phyloP scores from a whole-genome alignment of 306 rosid genomes.

The Cyamopsis tetragonoloba region DNA sequence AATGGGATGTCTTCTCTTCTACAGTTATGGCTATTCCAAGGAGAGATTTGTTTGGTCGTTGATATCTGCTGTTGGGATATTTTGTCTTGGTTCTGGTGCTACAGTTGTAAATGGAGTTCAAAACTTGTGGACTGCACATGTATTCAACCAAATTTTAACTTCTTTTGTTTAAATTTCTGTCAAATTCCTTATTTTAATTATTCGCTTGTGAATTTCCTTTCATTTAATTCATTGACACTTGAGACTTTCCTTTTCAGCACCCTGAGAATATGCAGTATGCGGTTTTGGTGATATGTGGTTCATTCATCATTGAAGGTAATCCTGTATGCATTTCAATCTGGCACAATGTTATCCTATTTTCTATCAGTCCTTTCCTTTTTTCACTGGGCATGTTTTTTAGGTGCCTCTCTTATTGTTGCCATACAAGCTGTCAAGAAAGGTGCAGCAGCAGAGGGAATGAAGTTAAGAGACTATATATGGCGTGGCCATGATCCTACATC shows the following conservation, averaged over 20 bases:
- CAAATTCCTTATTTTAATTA: not conserved
- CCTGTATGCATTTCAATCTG: conserved; percentile 17
- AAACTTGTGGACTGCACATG: conserved; percentile 93
- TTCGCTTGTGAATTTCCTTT: conserved; percentile 2
- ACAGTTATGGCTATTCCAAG: conserved; percentile 96
- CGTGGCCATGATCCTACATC: conserved; percentile 99
- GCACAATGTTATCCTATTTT: conserved; percentile 1
- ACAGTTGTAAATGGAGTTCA: conserved; percentile 92
- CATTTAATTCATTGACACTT: conserved; percentile 19
- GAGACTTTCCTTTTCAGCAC: conserved; percentile 56
- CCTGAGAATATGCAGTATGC: conserved; percentile 79
- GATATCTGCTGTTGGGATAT: conserved; percentile 97
- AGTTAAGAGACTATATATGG: conserved; percentile 82
- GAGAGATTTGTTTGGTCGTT: conserved; percentile 99
- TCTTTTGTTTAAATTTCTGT: not conserved
- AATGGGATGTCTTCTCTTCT: conserved; percentile 26
- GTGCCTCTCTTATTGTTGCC: conserved; percentile 97
- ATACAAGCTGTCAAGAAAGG: conserved; percentile 98
- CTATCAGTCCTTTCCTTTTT: not conserved
- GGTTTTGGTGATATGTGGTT: conserved; percentile 88
- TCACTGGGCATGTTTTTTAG: conserved; percentile 38
- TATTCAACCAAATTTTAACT: conserved; percentile 28
- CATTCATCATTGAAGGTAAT: conserved; percentile 88
- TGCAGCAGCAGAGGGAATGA: conserved; percentile 96
- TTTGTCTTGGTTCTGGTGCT: conserved; percentile 98